A percentile compares a stretch with the other conserved stretches of the same genome.
phyloP scores from a whole-genome alignment of 2,329 filamentous ascomycete genomes.

The Epichloe aotearoae region DNA sequence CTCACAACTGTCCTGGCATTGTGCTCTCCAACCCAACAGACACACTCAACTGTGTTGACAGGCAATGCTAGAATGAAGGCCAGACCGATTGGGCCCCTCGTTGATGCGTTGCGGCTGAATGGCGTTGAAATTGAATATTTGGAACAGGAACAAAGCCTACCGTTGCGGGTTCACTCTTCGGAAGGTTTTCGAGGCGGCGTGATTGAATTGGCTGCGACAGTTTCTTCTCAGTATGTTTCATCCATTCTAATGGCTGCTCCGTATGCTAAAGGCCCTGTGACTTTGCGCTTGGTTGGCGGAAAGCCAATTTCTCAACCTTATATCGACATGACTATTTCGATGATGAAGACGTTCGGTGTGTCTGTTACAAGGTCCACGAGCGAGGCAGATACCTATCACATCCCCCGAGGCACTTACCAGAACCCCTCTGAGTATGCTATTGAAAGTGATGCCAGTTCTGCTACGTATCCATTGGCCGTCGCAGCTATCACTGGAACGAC shows the following conservation, averaged over 20 bases:
- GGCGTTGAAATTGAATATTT: conserved; percentile 80
- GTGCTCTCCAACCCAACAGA: conserved; percentile 51
- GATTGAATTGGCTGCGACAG: conserved; percentile 85
- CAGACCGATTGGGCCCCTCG: conserved; percentile 81
- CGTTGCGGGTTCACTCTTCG: conserved; percentile 68
- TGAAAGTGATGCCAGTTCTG: conserved; percentile 95
- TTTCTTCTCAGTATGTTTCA: conserved; percentile 98
- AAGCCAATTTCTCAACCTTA: conserved; percentile 96
- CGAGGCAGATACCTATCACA: conserved; percentile 85
- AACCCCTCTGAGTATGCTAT: conserved; percentile 81
- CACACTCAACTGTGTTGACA: conserved; percentile 62
- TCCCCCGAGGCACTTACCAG: conserved; percentile 69
- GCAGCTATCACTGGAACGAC: conserved; percentile 92
- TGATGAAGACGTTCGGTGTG: conserved; percentile 92
- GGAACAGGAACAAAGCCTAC: conserved; percentile 71
- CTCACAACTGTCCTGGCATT: conserved; percentile 83
- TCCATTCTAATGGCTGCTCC: conserved; percentile 94
- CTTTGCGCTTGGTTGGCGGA: conserved; percentile 78
- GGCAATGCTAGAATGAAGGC: conserved; percentile 96
- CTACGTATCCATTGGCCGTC: conserved; percentile 87
- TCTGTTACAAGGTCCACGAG: conserved; percentile 60
- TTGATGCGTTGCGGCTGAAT: conserved; percentile 78
- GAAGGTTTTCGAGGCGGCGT: conserved; percentile 73
- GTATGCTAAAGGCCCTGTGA: conserved; percentile 90
- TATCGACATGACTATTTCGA: conserved; percentile 96